Percentiles rank a stretch among this genome's conserved stretches.
Conservation (phyloP, 305 asterid genomes). For the Fraxinus angustifolia region DNA sequence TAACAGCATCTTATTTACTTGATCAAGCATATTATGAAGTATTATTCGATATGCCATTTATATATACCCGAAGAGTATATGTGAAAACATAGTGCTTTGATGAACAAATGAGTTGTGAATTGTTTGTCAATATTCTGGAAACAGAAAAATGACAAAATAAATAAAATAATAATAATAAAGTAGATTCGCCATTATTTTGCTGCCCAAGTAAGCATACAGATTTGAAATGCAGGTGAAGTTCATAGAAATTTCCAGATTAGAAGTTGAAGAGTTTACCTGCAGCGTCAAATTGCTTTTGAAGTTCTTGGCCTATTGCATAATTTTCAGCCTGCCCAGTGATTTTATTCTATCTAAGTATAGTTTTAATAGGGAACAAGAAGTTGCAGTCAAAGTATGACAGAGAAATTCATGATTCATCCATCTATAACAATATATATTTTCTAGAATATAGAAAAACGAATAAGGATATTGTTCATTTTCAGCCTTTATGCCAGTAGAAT, state of each 20-base stretch:
- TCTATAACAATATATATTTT: background rate
- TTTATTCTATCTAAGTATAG: slow-evolving; percentile 12
- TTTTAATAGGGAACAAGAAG: background rate
- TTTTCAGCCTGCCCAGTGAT: slow-evolving; percentile 59
- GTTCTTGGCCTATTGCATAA: slow-evolving; percentile 80
- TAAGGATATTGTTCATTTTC: slow-evolving; percentile 1
- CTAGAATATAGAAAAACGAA: background rate
- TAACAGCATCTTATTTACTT: background rate
- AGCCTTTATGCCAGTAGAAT: slow-evolving; percentile 1
- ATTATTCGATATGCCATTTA: background rate
- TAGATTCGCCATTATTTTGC: background rate
- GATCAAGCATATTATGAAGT: background rate
- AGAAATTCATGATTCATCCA: background rate
- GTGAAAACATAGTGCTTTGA: background rate
- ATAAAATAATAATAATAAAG: background rate
- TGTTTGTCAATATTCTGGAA: background rate
- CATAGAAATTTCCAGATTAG: background rate
- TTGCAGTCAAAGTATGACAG: background rate
- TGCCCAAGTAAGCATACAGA: background rate
- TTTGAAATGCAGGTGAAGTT: background rate
- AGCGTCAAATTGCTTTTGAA: slow-evolving; percentile 80
- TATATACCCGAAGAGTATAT: background rate
- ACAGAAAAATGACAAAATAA: background rate
- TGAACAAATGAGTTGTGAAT: background rate
- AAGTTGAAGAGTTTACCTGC: slow-evolving; percentile 44